Evolutionary conservation across 169 alveolate genomes (phyloP).

Genomic region (Cyclospora cayetanensis): DNA sequence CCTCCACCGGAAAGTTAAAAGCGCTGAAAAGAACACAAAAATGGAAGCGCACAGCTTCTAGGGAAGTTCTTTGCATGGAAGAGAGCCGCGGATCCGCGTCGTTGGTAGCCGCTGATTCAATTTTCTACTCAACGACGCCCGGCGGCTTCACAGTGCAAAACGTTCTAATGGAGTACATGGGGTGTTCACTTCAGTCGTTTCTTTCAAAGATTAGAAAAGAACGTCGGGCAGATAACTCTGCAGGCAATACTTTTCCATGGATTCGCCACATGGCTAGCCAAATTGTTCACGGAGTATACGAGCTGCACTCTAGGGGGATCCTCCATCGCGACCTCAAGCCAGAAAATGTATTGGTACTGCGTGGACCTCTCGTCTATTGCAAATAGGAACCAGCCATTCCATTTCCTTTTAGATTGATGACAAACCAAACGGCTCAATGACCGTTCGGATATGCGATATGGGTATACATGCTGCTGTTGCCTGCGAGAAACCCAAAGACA

Average conservation of each 20-base stretch:
- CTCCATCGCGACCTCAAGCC: conserved; percentile 62
- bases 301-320: conserved; percentile 25
- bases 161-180: conserved; percentile 29
- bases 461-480: no score
- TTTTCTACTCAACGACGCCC: conserved; percentile 10
- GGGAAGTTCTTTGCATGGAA: conserved; percentile 43
- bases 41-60: conserved; percentile 22
- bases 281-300: background rate
- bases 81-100: background rate
- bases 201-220: background rate
- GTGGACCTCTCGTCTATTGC: background rate
- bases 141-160: conserved; percentile 51
- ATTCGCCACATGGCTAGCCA: background rate
- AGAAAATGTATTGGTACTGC: conserved; percentile 28
- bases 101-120: conserved; percentile 14
- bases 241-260: background rate
- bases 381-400: background rate
- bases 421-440: background rate
- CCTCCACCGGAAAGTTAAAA: background rate
- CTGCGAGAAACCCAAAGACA: background rate
- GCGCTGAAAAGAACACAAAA: conserved; percentile 52
- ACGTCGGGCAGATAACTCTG: background rate
- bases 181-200: conserved; percentile 1
- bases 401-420: background rate
- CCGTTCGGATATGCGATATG: background rate